Percentiles rank a stretch among this genome's conserved stretches.
Conservation (phyloP, 805 yeast species). For the Alloascoidea hylecoeti region DNA sequence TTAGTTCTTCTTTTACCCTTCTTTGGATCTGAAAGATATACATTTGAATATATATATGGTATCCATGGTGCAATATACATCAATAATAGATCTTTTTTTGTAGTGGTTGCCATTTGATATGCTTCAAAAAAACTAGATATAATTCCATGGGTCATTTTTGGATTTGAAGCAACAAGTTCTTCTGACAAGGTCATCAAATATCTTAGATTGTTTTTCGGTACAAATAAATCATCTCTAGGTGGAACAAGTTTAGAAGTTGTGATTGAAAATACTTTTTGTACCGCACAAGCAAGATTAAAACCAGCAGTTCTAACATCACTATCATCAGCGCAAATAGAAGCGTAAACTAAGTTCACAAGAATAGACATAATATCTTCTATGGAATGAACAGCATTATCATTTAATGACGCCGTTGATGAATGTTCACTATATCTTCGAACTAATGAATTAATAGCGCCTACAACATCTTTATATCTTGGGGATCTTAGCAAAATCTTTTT, state of each 20-base stretch:
- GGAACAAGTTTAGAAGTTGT: constrained; percentile 43
- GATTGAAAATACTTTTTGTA: constrained; percentile 44
- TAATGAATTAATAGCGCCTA: background rate
- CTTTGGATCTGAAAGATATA: constrained; percentile 31
- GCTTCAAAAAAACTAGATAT: constrained; percentile 35
- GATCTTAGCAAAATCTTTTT: background rate
- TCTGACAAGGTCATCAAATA: constrained; percentile 44
- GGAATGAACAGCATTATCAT: background rate
- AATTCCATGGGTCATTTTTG: constrained; percentile 47
- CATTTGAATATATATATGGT: background rate
- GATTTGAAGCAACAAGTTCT: constrained; percentile 39
- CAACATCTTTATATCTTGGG: background rate
- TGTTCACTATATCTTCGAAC: constrained; percentile 1
- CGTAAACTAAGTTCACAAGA: constrained; percentile 46
- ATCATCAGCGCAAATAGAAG: constrained; percentile 50
- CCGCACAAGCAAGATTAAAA: constrained; percentile 44
- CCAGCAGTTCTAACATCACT: constrained; percentile 50
- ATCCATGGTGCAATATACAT: background rate
- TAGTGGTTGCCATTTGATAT: constrained; percentile 11
- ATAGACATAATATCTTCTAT: constrained; percentile 38
- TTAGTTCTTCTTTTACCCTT: constrained; percentile 49
- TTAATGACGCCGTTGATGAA: background rate
- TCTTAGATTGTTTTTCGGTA: constrained; percentile 53
- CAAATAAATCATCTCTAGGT: constrained; percentile 42
- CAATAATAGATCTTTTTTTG: background rate